Conservation (phyloP, 345 rosid species). For the Lepidium africanum region DNA sequence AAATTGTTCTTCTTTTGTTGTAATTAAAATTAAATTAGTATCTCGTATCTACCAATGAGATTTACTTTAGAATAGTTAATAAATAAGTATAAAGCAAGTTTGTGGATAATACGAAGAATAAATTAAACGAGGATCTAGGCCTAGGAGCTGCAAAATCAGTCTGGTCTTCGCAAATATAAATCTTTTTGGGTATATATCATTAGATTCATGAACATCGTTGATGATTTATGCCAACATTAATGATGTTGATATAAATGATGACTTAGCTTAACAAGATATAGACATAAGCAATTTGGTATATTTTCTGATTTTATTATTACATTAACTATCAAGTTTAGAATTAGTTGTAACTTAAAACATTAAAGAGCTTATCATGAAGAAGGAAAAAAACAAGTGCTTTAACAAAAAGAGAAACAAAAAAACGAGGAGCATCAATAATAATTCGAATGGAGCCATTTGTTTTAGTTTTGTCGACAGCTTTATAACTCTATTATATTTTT, state of each 20-base stretch:
- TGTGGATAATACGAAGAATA: conserved; percentile 10
- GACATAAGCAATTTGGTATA: background rate
- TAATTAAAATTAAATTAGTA: conserved; percentile 1
- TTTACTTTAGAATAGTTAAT: conserved; percentile 14
- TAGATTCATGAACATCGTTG: background rate
- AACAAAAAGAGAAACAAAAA: background rate
- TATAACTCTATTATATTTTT: background rate
- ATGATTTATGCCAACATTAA: background rate
- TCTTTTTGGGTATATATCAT: background rate
- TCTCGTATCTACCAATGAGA: background rate
- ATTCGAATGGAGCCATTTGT: conserved; percentile 9
- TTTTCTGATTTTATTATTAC: background rate
- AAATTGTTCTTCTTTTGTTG: background rate
- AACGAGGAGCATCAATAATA: conserved; percentile 13
- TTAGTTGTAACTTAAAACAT: background rate
- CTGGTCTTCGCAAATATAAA: background rate
- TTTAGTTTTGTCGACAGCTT: conserved; percentile 22
- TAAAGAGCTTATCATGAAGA: background rate
- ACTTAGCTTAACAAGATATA: background rate
- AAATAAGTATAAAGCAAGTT: conserved; percentile 1
- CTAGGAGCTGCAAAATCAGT: conserved; percentile 1
- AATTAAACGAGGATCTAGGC: conserved; percentile 7
- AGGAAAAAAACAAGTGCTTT: background rate
- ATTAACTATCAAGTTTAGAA: background rate
- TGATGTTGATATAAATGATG: background rate